A percentile compares a stretch with the other conserved stretches of the same genome.
Conservation (phyloP, 2,329 filamentous ascomycete species). For the Paradendryphiella salina region DNA sequence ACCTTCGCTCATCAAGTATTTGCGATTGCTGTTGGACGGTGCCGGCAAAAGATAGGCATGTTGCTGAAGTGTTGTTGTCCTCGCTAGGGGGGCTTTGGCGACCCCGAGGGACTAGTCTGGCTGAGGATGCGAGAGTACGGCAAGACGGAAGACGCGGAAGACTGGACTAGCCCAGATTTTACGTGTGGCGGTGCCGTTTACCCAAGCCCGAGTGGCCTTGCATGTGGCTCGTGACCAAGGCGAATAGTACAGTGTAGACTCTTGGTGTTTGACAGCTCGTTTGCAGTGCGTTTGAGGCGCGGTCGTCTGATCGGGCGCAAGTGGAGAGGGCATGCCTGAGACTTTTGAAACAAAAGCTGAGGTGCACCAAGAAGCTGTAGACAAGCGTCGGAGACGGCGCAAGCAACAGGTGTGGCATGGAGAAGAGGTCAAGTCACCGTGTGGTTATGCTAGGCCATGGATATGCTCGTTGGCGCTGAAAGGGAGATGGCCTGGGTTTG, state of each 20-base stretch:
- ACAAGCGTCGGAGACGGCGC: slow-evolving; percentile 2
- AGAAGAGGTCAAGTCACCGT: slow-evolving; percentile 1
- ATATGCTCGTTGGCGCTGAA: slow-evolving; percentile 9
- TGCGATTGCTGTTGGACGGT: no score
- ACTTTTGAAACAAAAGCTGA: slow-evolving; percentile 1
- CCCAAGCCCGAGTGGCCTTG: background rate
- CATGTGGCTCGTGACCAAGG: slow-evolving; percentile 5
- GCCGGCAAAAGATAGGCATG: no score
- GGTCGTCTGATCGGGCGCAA: slow-evolving; percentile 2
- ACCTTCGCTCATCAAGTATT: background rate
- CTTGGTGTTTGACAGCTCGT: slow-evolving; percentile 20
- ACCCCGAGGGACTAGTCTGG: background rate
- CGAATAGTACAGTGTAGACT: background rate
- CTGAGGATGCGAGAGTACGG: background rate
- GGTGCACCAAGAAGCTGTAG: background rate
- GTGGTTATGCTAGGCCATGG: slow-evolving; percentile 4
- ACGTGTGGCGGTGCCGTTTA: slow-evolving; percentile 10
- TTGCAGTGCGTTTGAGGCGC: slow-evolving; percentile 26
- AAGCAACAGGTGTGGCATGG: background rate
- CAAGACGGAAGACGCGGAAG: slow-evolving; percentile 7
- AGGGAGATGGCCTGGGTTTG: slow-evolving; percentile 13
- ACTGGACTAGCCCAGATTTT: background rate
- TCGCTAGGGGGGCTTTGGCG: background rate
- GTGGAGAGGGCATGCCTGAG: slow-evolving; percentile 2
- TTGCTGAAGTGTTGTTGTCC: no score